Evolutionary conservation across 1,139 yeast genomes (phyloP).

Genomic region (Yamadazyma blattariae): DNA sequence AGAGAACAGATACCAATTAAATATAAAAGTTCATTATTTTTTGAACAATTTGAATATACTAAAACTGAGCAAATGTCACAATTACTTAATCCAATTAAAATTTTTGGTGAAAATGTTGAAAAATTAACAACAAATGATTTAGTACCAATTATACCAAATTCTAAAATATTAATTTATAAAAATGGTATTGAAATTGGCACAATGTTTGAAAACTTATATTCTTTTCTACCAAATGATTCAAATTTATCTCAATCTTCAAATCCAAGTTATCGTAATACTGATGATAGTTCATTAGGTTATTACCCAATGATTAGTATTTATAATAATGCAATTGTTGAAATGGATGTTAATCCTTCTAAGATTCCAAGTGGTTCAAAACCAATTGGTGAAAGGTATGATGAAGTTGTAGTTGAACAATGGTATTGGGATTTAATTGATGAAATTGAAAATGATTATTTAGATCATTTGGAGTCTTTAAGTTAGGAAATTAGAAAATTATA

Average conservation of each 20-base stretch:
- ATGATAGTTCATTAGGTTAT: constrained; percentile 87
- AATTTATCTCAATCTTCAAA: constrained; percentile 44
- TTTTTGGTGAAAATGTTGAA: constrained; percentile 63
- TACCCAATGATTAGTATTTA: constrained; percentile 88
- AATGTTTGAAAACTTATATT: constrained; percentile 65
- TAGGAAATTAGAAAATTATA: too few relatives aligned
- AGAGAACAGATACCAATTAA: constrained; percentile 89
- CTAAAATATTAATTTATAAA: constrained; percentile 64
- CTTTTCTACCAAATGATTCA: constrained; percentile 60
- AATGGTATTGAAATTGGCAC: constrained; percentile 71
- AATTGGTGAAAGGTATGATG: constrained; percentile 61
- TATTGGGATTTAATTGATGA: constrained; percentile 85
- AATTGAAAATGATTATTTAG: constrained; percentile 65
- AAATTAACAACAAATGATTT: constrained; percentile 25
- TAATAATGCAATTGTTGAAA: constrained; percentile 70
- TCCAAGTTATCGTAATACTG: constrained; percentile 48
- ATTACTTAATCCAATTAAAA: constrained; percentile 67
- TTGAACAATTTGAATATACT: constrained; percentile 84
- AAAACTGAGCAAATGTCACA: constrained; percentile 76
- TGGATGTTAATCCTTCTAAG: constrained; percentile 67
- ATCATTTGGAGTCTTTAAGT: constrained; percentile 26
- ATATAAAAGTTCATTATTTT: constrained; percentile 73
- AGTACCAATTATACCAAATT: constrained; percentile 47
- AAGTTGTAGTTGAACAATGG: constrained; percentile 75
- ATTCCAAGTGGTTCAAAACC: constrained; percentile 40